Evolutionary conservation across 2,329 filamentous ascomycete species (phyloP), one percentile per base, ranked within the genome.

Genomic region (Sporothrix variecibatus): DNA sequence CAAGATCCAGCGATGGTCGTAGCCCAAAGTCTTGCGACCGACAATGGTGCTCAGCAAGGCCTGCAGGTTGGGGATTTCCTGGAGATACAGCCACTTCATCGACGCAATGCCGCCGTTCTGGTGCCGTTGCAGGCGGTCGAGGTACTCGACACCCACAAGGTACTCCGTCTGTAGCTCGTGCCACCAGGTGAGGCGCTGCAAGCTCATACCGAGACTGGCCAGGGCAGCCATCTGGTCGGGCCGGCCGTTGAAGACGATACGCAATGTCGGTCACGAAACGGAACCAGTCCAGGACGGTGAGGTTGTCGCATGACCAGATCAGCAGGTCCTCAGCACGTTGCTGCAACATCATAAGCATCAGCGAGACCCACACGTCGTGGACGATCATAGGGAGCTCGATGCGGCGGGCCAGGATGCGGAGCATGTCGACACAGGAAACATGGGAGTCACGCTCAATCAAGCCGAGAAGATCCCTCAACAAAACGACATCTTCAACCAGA

Each of bases 381-480:
- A 78, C 75, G 2, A 17, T 34, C 46, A 64, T 72, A n/a, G 73
- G 73, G 3, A 75, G 69, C 56, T 74, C 71, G 1, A 69, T 71
- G 6, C 78, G 76, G 11, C 76, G 73, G 17, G 74, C 74, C 1
- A 79, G 75, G n/a, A 77, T 74, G 17, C 76, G 76, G 26, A 77
- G 71, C 58, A 78, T 71, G 15, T 76, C 75, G 43, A 76, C 71
- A 34, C 76, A 77, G 17, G 75, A 72, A 17, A 65, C 58, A 31
- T 75, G 28, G 7, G 71, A 72, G 62, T 76, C 75, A 0, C 76
- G 72, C 23, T 76, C 75, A 5, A 78, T 56, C 6, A 76, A 72
- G 0, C 71, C 70, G 0, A 76, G 23, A 23, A 79, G 56, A 34
- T 78, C 76, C 5, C 71, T 60, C 5, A 78, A 62, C 5, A 78